Evolutionary conservation across 176 grass and related monocot species (phyloP), one percentile per base, ranked within the genome.

Genomic region (Eleusine indica): DNA sequence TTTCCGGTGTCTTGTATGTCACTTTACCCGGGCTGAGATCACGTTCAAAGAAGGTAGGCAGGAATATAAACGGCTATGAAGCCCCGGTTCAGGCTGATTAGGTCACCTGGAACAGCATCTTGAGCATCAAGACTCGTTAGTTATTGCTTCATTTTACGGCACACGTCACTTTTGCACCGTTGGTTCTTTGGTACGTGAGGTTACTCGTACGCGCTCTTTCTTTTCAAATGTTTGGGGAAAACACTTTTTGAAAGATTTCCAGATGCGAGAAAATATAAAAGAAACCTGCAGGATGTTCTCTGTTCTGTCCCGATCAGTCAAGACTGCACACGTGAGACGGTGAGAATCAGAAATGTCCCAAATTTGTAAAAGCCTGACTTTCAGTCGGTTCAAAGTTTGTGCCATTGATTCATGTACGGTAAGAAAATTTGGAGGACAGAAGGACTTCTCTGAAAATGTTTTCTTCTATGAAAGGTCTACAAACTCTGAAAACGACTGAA

Each of bases 1-100:
- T 80, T 44, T 66, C 68, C 54, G 2, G 42, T 70, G 76, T 63
- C 82, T 89, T 80, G 5, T 64, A 29, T 75, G 62, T 63, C 70
- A 64, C 52, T 80, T 82, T 47, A 49, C 1, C 28, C 2, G n/a
- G 1, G 71, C 43, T 89, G 83, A 89, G 54, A 54, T 82, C 78
- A 86, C 28, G 58, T 86, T 86, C 88, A 86, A 86, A 71, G 44
- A 60, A 49, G 83, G 73, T 73, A 57, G 73, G 47, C 78, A 67
- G 78, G 88, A 86, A 78, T 80, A 78, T 80, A 76, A 66, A 29
- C 66, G 57, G 56, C 1, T 60, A 2, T 13, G 38, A 57, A 57
- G 53, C 61, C 70, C 18, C 54, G 5, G 56, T 16, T 49, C 70
- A 1, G 73, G 65, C 28, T 32, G 85, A 87, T 63, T 71, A 82